These are phyloP conservation scores for Holtermannia corniformis DNA, from an alignment of 768 basidiomycete species.

Conservation along the genomic window DNA sequence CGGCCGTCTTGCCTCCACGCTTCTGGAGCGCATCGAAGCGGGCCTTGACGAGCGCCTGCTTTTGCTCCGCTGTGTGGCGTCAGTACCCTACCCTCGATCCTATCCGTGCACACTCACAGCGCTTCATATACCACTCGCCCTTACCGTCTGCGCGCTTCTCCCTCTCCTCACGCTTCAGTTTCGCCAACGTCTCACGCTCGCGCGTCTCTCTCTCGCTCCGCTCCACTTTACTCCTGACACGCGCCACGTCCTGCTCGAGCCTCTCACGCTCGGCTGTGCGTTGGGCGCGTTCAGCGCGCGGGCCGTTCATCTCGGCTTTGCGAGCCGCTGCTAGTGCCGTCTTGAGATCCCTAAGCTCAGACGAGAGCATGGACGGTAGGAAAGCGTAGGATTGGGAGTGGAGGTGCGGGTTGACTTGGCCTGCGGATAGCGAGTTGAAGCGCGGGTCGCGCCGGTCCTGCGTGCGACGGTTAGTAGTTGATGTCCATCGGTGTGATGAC, in stretches of 20 bases:
- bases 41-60: conserved; percentile 60
- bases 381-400: conserved; percentile 69
- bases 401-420: conserved; percentile 55
- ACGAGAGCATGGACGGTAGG: conserved; percentile 54
- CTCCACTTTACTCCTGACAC: conserved; percentile 67
- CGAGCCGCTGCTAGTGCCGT: conserved; percentile 60
- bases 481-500: conserved; percentile 24
- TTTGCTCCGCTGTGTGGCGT: conserved; percentile 58
- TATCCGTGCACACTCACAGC: conserved; percentile 47
- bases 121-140: conserved; percentile 74
- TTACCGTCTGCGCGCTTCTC: conserved; percentile 68
- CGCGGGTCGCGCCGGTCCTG: conserved; percentile 80
- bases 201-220: conserved; percentile 58
- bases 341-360: conserved; percentile 58
- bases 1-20: conserved; percentile 66
- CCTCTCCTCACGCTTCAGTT: conserved; percentile 52
- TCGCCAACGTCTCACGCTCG: conserved; percentile 58
- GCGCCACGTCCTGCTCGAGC: conserved; percentile 64
- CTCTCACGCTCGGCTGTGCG: conserved; percentile 59
- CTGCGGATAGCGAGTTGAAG: conserved; percentile 60
- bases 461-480: background rate
- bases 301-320: conserved; percentile 44
- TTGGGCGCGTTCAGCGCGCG: conserved; percentile 43
- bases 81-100: conserved; percentile 5
- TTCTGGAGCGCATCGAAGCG: conserved; percentile 68